These are phyloP conservation scores for Marsdenia floribunda DNA, from an alignment of 257 asterid species.

Conservation along the genomic window DNA sequence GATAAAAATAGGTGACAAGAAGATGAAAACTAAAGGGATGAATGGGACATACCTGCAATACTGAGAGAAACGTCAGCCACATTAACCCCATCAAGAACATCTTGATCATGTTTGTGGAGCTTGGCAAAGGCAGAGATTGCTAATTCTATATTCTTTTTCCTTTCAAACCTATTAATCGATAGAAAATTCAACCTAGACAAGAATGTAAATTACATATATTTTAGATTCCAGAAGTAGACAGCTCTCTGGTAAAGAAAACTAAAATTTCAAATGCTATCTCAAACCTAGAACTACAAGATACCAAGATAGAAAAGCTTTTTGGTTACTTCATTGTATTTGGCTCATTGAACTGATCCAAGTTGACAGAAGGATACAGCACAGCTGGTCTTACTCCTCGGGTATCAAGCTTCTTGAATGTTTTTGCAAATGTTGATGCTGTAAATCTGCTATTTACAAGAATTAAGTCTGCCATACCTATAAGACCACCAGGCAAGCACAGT, in stretches of 20 bases:
- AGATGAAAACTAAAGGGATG: conserved; percentile 1
- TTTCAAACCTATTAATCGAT: conserved; percentile 94
- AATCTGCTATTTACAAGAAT: conserved; percentile 91
- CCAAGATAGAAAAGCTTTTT: conserved; percentile 25
- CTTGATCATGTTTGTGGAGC: conserved; percentile 39
- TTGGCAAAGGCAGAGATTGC: conserved; percentile 87
- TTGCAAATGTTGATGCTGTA: conserved; percentile 89
- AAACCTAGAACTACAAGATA: conserved; percentile 30
- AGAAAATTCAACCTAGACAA: conserved; percentile 66
- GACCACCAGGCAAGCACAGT: conserved; percentile 7
- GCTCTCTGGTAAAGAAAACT: background rate
- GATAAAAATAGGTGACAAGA: background rate
- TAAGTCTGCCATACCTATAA: conserved; percentile 88
- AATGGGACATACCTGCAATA: conserved; percentile 53
- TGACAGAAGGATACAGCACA: conserved; percentile 94
- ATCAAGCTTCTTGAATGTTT: conserved; percentile 68
- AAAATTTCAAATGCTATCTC: conserved; percentile 7
- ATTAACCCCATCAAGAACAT: conserved; percentile 30
- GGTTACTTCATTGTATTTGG: conserved; percentile 59
- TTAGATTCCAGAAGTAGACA: background rate
- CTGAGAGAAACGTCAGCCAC: conserved; percentile 52
- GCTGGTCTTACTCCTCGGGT: conserved; percentile 73
- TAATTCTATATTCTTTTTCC: conserved; percentile 85
- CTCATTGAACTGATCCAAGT: conserved; percentile 67
- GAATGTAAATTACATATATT: background rate